Conservation (phyloP, 495 filamentous ascomycete species). For the Staphylotrichum longicolle region DNA sequence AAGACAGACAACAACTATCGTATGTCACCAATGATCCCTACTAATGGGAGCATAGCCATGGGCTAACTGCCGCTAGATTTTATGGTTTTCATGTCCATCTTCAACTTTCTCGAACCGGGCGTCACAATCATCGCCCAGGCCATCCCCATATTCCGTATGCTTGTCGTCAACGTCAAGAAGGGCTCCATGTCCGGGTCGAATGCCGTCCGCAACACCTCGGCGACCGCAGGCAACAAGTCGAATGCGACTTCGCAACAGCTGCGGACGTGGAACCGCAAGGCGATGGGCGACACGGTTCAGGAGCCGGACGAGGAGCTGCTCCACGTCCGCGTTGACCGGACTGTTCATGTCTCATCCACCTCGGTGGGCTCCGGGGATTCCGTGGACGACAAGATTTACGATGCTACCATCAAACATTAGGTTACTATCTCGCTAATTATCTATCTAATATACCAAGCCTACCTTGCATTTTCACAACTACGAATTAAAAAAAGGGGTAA, state of each 20-base stretch:
- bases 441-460: too few species aligned
- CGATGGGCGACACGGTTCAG: too few species aligned
- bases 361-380: too few species aligned
- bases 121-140: constrained; percentile 28
- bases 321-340: background rate
- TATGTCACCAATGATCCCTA: background rate
- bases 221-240: background rate
- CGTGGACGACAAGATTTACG: too few species aligned
- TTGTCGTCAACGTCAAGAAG: constrained; percentile 22
- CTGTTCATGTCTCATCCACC: too few species aligned
- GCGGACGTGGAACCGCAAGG: constrained; percentile 5
- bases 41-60: background rate
- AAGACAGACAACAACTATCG: constrained; percentile 23
- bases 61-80: constrained; percentile 19
- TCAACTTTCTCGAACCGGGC: constrained; percentile 27
- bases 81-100: constrained; percentile 29
- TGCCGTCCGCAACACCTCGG: constrained; percentile 12
- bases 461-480: too few species aligned
- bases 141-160: constrained; percentile 27
- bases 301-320: constrained; percentile 1
- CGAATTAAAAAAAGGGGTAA: too few species aligned
- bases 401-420: too few species aligned
- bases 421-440: too few species aligned
- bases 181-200: too few species aligned
- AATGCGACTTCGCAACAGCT: background rate